Evolutionary conservation across 805 yeast genomes (phyloP).

Genomic region (Lipomyces japonicus): DNA sequence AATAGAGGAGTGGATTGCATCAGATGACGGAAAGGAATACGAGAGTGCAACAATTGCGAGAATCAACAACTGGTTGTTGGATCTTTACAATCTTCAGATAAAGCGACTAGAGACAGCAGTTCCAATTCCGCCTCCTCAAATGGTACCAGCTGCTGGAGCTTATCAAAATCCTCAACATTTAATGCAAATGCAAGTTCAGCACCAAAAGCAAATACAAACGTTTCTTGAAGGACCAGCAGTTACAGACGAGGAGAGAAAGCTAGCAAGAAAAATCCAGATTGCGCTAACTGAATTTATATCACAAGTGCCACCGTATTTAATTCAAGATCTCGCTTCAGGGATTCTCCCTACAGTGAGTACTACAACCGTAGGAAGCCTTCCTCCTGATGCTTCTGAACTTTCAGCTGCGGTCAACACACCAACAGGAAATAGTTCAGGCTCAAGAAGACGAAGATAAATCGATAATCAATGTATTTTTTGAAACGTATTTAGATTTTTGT

Average conservation of each 20-base stretch:
- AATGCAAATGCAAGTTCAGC: constrained; percentile 31
- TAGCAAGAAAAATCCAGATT: constrained; percentile 30
- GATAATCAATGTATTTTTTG: neutral
- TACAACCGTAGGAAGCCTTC: constrained; percentile 21
- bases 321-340: constrained; percentile 21
- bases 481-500: too few relatives aligned
- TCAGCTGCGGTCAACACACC: constrained; percentile 3
- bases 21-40: constrained; percentile 21
- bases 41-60: constrained; percentile 39
- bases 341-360: constrained; percentile 19
- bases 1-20: constrained; percentile 10
- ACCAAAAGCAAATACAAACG: constrained; percentile 14
- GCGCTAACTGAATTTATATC: constrained; percentile 12
- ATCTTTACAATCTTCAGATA: constrained; percentile 51
- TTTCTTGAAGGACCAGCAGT: constrained; percentile 15
- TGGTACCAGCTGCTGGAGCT: constrained; percentile 28
- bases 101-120: constrained; percentile 39
- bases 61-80: constrained; percentile 46
- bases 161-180: constrained; percentile 16
- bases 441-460: neutral
- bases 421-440: neutral
- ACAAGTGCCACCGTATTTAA: constrained; percentile 22
- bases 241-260: constrained; percentile 36
- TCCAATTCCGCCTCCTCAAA: constrained; percentile 23
- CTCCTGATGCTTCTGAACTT: constrained; percentile 18